Evolutionary conservation across 208 protist genomes (phyloP), one percentile per base, ranked within the genome.

Genomic region (Eutreptiella sp.): DNA sequence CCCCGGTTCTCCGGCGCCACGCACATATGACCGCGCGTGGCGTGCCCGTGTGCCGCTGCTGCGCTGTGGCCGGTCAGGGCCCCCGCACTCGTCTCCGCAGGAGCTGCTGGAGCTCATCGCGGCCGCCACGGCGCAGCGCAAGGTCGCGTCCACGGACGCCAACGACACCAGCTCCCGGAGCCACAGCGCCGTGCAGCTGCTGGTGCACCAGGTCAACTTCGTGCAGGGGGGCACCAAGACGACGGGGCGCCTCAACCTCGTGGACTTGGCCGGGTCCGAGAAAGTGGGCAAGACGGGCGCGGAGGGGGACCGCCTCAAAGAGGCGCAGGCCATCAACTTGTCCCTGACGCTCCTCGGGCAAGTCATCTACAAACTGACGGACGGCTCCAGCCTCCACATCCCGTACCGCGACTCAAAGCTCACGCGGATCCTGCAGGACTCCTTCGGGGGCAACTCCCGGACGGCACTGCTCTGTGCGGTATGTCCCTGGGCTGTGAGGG

Each of bases 231-330:
- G 50, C 23, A 19, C 58, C 14, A 9, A 38, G 58, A 64, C 47
- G 5, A 5, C 7, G 7, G 29, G 48, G 11, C 53, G 61, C 33
- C 47, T 84, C 36, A 92, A 87, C 69, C 71, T 98, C 60, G 94
- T 97, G 4, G 94, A 99, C 75, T 77, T 99, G 3, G 95, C 95
- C 0, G 95, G 95, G 7, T 93, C 87, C 27, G 95, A 99, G 80
- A 83, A 94, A 28, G 69, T 85, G 16, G 82, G 86, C 42, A 74
- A 93, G 50, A 96, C 94, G 0, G 39, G 53, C 0, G 71, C 79
- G 0, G 63, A 78, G 26, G 87, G 87, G 2, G 16, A 75, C 4
- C 75, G 73, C 4, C 59, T 87, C n/a, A 74, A 80, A 36, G 86
- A 92, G 60, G 85, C 78, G 5, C 50, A 36, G 2, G 43, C 77